A percentile compares a stretch with the other conserved stretches of the same genome.
Evolutionary conservation across 441 rosid genomes (phyloP).

Genomic region (Syzygium malaccense): DNA sequence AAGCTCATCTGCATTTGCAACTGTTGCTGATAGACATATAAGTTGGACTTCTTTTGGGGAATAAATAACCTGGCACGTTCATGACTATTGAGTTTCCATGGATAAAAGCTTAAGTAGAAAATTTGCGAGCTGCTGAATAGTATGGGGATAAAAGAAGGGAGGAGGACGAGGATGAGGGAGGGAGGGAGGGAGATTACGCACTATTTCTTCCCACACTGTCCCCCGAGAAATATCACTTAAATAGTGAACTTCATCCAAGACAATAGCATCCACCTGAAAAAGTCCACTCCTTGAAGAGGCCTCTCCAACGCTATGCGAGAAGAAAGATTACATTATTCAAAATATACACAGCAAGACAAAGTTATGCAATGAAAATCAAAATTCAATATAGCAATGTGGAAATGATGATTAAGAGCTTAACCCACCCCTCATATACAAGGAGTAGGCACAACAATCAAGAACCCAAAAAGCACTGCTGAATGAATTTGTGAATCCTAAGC

Average conservation of each 20-base stretch:
- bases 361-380: background rate
- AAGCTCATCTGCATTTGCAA: slow-evolving; percentile 93
- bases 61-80: slow-evolving; percentile 62
- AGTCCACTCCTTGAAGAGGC: slow-evolving; percentile 83
- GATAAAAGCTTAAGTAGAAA: background rate
- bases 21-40: slow-evolving; percentile 87
- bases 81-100: background rate
- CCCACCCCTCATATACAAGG: background rate
- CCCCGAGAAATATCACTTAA: slow-evolving; percentile 95
- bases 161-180: background rate
- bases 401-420: background rate
- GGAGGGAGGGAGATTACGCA: slow-evolving; percentile 26
- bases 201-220: slow-evolving; percentile 99
- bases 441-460: background rate
- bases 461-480: background rate
- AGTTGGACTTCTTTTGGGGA: slow-evolving; percentile 91
- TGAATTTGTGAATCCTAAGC: background rate
- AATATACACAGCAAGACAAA: background rate
- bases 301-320: slow-evolving; percentile 75
- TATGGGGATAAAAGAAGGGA: background rate
- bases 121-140: background rate
- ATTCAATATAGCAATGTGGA: background rate
- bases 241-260: slow-evolving; percentile 98
- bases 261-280: slow-evolving; percentile 81
- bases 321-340: background rate